A percentile compares a stretch with the other conserved stretches of the same genome.
These are phyloP conservation scores for Corchorus olitorius DNA, from an alignment of 345 rosid genomes.

Conservation along the genomic window DNA sequence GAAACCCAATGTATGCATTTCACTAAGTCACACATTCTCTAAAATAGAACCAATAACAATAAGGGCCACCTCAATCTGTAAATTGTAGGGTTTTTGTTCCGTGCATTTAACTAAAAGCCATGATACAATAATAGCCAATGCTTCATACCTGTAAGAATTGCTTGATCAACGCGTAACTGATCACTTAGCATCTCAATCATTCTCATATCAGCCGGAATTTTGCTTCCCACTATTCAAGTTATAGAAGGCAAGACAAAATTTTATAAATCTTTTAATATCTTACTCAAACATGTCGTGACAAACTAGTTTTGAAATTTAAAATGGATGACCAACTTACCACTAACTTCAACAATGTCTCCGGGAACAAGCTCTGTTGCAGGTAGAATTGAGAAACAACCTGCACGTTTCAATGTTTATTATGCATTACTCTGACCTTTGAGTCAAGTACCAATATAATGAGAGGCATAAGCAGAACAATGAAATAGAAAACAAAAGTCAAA, in stretches of 20 bases:
- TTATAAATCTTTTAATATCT: slow-evolving; percentile 18
- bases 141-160: slow-evolving; percentile 87
- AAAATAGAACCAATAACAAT: background rate
- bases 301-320: slow-evolving; percentile 10
- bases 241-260: slow-evolving; percentile 25
- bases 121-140: slow-evolving; percentile 21
- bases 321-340: slow-evolving; percentile 51
- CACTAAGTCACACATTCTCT: background rate
- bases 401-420: background rate
- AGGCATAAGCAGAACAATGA: background rate
- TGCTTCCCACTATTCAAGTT: slow-evolving; percentile 77
- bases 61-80: slow-evolving; percentile 5
- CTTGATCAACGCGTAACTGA: slow-evolving; percentile 95
- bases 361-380: slow-evolving; percentile 96
- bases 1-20: slow-evolving; percentile 2
- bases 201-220: slow-evolving; percentile 98
- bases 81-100: background rate
- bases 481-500: background rate
- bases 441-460: background rate
- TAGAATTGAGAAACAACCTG: slow-evolving; percentile 98
- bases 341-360: slow-evolving; percentile 95
- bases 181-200: slow-evolving; percentile 91
- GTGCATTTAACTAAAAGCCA: slow-evolving; percentile 21
- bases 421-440: background rate
- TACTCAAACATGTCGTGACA: background rate